Percentiles rank a stretch among this genome's conserved stretches.
These are phyloP conservation scores for Knoxdaviesia proteae DNA, from an alignment of 2,329 filamentous ascomycete species.

Conservation along the genomic window DNA sequence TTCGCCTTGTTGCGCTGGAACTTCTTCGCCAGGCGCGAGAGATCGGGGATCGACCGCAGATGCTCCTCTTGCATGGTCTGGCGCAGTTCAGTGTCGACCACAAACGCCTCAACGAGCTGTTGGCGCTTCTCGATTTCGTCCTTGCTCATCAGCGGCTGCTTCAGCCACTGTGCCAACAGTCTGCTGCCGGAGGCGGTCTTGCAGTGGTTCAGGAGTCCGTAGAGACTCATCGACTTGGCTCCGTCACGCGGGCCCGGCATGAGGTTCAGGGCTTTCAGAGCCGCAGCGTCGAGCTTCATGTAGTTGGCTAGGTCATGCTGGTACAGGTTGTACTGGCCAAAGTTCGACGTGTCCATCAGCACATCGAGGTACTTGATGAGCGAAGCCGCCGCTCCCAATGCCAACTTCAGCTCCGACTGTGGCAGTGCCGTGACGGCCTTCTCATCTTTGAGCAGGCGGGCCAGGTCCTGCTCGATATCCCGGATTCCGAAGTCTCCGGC, in stretches of 20 bases:
- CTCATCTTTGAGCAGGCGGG: slow-evolving; percentile 73
- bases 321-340: slow-evolving; percentile 91
- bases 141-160: slow-evolving; percentile 87
- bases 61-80: slow-evolving; percentile 97
- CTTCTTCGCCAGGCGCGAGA: slow-evolving; percentile 82
- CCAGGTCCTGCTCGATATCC: slow-evolving; percentile 90
- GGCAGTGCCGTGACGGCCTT: slow-evolving; percentile 55
- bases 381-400: slow-evolving; percentile 85
- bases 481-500: slow-evolving; percentile 61
- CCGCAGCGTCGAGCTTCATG: slow-evolving; percentile 95
- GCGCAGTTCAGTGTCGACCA: slow-evolving; percentile 74
- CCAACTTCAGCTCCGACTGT: slow-evolving; percentile 80
- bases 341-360: slow-evolving; percentile 80
- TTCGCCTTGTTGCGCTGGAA: slow-evolving; percentile 85
- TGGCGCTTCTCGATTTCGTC: slow-evolving; percentile 78
- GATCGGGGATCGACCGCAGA: slow-evolving; percentile 74
- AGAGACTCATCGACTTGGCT: slow-evolving; percentile 93
- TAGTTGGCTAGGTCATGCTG: slow-evolving; percentile 93
- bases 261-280: slow-evolving; percentile 80
- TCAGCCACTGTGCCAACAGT: slow-evolving; percentile 84
- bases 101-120: slow-evolving; percentile 86
- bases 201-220: slow-evolving; percentile 87
- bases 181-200: slow-evolving; percentile 88
- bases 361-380: slow-evolving; percentile 87
- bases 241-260: slow-evolving; percentile 93